Base-by-base conservation (phyloP, 2,329 filamentous ascomycete genomes). In the Cercospora citrullina region DNA sequence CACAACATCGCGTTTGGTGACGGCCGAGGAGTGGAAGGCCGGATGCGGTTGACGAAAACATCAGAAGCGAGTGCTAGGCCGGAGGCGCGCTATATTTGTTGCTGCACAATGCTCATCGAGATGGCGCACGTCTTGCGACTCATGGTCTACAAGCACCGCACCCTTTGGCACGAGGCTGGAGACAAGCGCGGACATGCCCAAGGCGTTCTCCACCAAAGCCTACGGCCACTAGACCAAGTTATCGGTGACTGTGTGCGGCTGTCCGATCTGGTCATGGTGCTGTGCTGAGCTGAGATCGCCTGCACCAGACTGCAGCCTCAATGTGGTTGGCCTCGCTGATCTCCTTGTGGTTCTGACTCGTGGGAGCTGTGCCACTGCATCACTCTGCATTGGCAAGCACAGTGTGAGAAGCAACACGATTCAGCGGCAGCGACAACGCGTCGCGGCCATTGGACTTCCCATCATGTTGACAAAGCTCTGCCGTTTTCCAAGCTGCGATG, bases 301-400 rank as follows among this genome's bases (percentile, higher is more conserved):
- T 23, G 26, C 42, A 33, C 57, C 60, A 64, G 66, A 51, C 28
- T 68, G 45, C 53, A 59, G 31, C 21, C 66, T 65, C 55, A 68
- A 65, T 68, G 66, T 68, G 66, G 66, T 65, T 68, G 66, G 63
- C 51, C 45, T 63, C 36, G 63, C 63, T 53, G 63, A 68, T 68
- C 66, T 33, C 31, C 33, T 57, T 23, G 66, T 39, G 48, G 48
- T 63, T 53, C 66, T 68, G 66, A 68, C 66, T 68, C 66, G 66
- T 65, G 66, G 62, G 45, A 33, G 63, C 66, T 63, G 57, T 36
- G 66, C 66, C 66, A 68, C 66, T 63, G 63, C 66, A 68, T 68
- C 66, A 68, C 58, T 63, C 58, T 68, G 66, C 66, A 68, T 61
- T 57, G 23, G 26, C 14, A 59, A 53, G 26, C 48, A 45, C 45